These are phyloP conservation scores for Coemansia sp. DNA, from an alignment of 192 early-diverging fungal genomes.

Conservation along the genomic window DNA sequence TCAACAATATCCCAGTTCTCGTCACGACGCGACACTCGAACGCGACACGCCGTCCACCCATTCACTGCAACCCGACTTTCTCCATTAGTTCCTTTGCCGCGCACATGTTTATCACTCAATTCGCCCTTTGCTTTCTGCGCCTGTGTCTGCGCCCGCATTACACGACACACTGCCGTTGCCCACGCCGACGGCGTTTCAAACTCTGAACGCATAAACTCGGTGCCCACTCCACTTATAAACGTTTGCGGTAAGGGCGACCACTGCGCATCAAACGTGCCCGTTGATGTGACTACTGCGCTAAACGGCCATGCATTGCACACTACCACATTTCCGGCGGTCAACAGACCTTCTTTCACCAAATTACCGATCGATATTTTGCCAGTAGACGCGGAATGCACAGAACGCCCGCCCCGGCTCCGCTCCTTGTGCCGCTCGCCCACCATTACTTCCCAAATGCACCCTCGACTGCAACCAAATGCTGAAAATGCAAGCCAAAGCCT, in stretches of 20 bases:
- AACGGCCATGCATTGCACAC: slow-evolving; percentile 56
- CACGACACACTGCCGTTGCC: slow-evolving; percentile 63
- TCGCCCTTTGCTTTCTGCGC: slow-evolving; percentile 12
- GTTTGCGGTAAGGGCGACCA: slow-evolving; percentile 34
- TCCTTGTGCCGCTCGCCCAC: slow-evolving; percentile 19
- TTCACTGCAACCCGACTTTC: slow-evolving; percentile 62
- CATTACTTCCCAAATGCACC: slow-evolving; percentile 12
- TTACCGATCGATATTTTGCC: slow-evolving; percentile 36
- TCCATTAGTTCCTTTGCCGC: neutral
- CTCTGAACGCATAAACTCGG: slow-evolving; percentile 43
- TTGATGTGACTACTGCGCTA: slow-evolving; percentile 29
- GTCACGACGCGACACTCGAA: slow-evolving; percentile 27
- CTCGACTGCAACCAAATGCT: no score
- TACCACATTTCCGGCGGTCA: slow-evolving; percentile 22
- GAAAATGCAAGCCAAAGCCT: no score
- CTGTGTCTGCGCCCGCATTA: slow-evolving; percentile 45
- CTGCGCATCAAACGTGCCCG: slow-evolving; percentile 31
- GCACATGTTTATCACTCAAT: neutral
- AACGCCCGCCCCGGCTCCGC: neutral
- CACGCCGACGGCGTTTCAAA: slow-evolving; percentile 67
- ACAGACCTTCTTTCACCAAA: slow-evolving; percentile 35
- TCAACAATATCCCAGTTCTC: slow-evolving; percentile 20
- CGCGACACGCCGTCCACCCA: slow-evolving; percentile 66
- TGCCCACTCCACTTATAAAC: slow-evolving; percentile 22
- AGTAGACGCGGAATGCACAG: neutral